Conservation (phyloP, 2,329 filamentous ascomycete genomes). For the Dactylellina drechsleri region DNA sequence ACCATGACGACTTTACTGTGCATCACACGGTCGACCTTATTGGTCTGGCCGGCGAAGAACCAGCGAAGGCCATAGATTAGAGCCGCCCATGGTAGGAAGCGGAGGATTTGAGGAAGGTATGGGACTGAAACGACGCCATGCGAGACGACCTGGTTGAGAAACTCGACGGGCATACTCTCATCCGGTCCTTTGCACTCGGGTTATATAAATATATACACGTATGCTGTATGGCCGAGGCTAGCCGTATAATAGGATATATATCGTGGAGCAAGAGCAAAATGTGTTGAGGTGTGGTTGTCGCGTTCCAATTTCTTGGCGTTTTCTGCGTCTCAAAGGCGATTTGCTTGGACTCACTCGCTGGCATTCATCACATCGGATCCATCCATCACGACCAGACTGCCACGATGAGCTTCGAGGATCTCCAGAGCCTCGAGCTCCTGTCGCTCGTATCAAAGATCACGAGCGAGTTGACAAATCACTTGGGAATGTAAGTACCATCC, state of each 20-base stretch:
- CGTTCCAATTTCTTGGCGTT: slow-evolving; percentile 36
- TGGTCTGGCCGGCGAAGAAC: slow-evolving; percentile 79
- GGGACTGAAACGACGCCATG: slow-evolving; percentile 69
- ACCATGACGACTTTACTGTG: slow-evolving; percentile 94
- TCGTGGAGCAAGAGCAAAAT: neutral
- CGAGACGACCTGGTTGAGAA: slow-evolving; percentile 67
- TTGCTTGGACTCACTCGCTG: neutral
- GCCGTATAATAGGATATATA: neutral
- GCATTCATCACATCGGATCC: neutral
- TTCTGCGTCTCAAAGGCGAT: slow-evolving; percentile 5
- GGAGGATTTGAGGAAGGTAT: slow-evolving; percentile 67
- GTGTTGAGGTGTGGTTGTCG: slow-evolving; percentile 46
- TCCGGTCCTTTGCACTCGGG: neutral
- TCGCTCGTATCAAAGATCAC: slow-evolving; percentile 95
- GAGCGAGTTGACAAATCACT: slow-evolving; percentile 91
- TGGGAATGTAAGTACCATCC: slow-evolving; percentile 70
- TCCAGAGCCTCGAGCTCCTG: slow-evolving; percentile 88
- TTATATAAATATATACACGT: neutral
- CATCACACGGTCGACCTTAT: slow-evolving; percentile 81
- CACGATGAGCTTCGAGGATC: slow-evolving; percentile 77
- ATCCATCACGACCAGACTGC: neutral
- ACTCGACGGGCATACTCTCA: slow-evolving; percentile 70
- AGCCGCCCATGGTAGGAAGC: slow-evolving; percentile 66
- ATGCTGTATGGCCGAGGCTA: neutral
- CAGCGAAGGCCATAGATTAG: slow-evolving; percentile 73